Conservation (phyloP, 495 filamentous ascomycete species). For the Talaromyces thailandensis region DNA sequence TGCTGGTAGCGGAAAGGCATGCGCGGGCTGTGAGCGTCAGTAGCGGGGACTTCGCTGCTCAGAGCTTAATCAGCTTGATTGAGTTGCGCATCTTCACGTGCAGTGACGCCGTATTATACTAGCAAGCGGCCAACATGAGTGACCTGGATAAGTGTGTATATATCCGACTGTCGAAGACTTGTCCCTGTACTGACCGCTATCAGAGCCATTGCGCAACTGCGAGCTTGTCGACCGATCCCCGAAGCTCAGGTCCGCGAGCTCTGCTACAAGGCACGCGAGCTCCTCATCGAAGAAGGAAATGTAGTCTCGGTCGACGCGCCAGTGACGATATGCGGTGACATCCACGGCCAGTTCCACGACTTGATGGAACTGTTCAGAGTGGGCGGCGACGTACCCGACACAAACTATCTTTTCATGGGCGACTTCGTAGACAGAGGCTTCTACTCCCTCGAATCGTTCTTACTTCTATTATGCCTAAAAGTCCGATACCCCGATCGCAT, state of each 20-base stretch:
- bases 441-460: slow-evolving; percentile 94
- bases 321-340: slow-evolving; percentile 98
- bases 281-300: slow-evolving; percentile 96
- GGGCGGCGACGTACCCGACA: slow-evolving; percentile 91
- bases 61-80: background rate
- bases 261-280: slow-evolving; percentile 94
- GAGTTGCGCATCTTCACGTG: background rate
- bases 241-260: slow-evolving; percentile 91
- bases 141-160: slow-evolving; percentile 68
- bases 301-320: slow-evolving; percentile 93
- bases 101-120: background rate
- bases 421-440: slow-evolving; percentile 98
- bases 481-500: slow-evolving; percentile 97
- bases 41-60: slow-evolving; percentile 3
- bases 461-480: slow-evolving; percentile 90
- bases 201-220: slow-evolving; percentile 88
- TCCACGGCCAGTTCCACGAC: slow-evolving; percentile 98
- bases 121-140: slow-evolving; percentile 50
- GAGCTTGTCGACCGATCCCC: slow-evolving; percentile 92
- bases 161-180: background rate
- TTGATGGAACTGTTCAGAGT: slow-evolving; percentile 97
- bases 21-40: background rate
- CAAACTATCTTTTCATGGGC: slow-evolving; percentile 98
- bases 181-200: slow-evolving; percentile 6
- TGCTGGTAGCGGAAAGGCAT: slow-evolving; percentile 4